These are phyloP conservation scores for Pholiota microspora DNA, from an alignment of 768 basidiomycete genomes.

Conservation along the genomic window DNA sequence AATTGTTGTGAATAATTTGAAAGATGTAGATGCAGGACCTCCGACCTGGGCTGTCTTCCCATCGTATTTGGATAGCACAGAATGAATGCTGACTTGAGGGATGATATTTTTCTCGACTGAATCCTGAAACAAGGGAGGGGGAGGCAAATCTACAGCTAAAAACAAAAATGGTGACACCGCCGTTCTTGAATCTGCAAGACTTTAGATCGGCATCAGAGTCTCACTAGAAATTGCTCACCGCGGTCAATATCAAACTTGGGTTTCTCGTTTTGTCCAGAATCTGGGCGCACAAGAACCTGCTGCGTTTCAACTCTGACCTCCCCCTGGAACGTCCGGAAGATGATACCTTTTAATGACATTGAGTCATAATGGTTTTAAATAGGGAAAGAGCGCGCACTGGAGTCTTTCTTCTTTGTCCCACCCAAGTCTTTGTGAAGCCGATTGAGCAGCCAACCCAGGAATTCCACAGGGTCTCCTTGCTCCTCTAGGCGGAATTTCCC, in stretches of 20 bases:
- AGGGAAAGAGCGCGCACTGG: slow-evolving; percentile 56
- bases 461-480: slow-evolving; percentile 96
- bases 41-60: slow-evolving; percentile 82
- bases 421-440: slow-evolving; percentile 90
- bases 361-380: slow-evolving; percentile 11
- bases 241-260: slow-evolving; percentile 93
- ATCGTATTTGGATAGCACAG: slow-evolving; percentile 91
- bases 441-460: slow-evolving; percentile 94
- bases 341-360: slow-evolving; percentile 58
- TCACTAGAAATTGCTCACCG: slow-evolving; percentile 48
- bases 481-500: slow-evolving; percentile 92
- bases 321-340: slow-evolving; percentile 93
- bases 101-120: slow-evolving; percentile 97
- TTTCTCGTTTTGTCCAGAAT: slow-evolving; percentile 71
- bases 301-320: slow-evolving; percentile 92
- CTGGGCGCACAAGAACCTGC: slow-evolving; percentile 83
- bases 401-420: slow-evolving; percentile 89
- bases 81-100: slow-evolving; percentile 91
- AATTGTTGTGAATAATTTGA: slow-evolving; percentile 18
- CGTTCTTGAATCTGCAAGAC: slow-evolving; percentile 74
- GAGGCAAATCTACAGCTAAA: slow-evolving; percentile 92
- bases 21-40: not conserved
- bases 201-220: slow-evolving; percentile 7
- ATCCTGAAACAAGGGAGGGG: slow-evolving; percentile 97
- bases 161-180: slow-evolving; percentile 90